Base-by-base conservation (phyloP, 768 basidiomycete genomes). In the Rhodotorula sphaerocarpa region DNA sequence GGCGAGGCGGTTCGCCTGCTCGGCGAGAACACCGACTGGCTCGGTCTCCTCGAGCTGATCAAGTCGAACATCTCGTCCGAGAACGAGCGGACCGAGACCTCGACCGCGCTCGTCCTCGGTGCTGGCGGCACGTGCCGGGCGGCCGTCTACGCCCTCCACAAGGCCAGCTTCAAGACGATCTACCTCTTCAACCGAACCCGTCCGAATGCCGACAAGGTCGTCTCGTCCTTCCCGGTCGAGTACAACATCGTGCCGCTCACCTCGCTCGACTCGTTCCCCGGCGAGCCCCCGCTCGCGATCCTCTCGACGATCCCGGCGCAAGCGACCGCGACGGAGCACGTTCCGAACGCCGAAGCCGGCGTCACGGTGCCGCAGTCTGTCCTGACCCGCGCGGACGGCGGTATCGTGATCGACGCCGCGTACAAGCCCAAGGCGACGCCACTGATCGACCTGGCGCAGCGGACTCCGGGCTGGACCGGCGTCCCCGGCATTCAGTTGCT, bases 1-100 rank as follows among this genome's bases (percentile, higher is more conserved):
- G 71, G 75, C 12, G 72, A 76, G 3, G 73, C 72, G 16, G 75
- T 76, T 14, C 77, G 80, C n/a, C 78, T 97, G 23, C 79, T 82
- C 47, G 95, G 95, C 3, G 91, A 97, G 72, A 99, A 97, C 77
- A 95, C 92, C 0, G 95, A 97, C 72, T 97, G 93, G 86, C 76
- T 88, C 50, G 93, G 89, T 0, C 92, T 99, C 69, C 80, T 80
- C 21, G 79, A 83, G 23, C 80, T 77, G n/a, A 72, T 74, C 42
- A 53, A 57, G 43, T 53, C 55, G 52, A 73, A 73, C 63, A 66
- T 78, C 41, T 61, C 69, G 28, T 64, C 61, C 11, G 48, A 69
- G 78, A 69, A 80, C 84, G 72, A 75, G 5, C 62, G 58, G 46
- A 63, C 70, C 72, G 74, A 46, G 68, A 76, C 47, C 65, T 81